These are phyloP conservation scores for Starmerella sirachaensis DNA, from an alignment of 805 yeast species.

Conservation along the genomic window DNA sequence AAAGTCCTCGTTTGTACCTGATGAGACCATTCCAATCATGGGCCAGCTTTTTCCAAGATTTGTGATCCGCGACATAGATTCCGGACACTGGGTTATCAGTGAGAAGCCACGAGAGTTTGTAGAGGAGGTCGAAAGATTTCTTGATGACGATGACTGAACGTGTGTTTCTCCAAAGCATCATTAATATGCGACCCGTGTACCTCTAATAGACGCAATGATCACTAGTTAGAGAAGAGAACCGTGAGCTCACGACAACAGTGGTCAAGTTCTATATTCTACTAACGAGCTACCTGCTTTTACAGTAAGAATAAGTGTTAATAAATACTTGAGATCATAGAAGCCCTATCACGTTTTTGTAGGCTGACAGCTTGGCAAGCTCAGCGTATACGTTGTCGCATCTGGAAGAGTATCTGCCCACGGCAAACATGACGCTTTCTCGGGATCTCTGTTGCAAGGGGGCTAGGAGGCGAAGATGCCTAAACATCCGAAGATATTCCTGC, in stretches of 20 bases:
- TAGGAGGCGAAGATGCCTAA: constrained; percentile 34
- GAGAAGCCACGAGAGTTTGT: constrained; percentile 76
- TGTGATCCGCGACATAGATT: constrained; percentile 57
- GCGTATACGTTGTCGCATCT: constrained; percentile 47
- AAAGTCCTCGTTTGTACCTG: constrained; percentile 65
- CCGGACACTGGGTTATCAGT: constrained; percentile 89
- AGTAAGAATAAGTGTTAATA: background rate
- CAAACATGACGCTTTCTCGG: constrained; percentile 36
- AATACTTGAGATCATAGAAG: constrained; percentile 14
- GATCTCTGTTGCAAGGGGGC: constrained; percentile 48
- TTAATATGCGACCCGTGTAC: too few relatives aligned
- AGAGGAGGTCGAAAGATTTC: constrained; percentile 47
- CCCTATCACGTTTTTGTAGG: constrained; percentile 32
- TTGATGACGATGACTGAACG: constrained; percentile 30
- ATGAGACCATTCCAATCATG: constrained; percentile 61
- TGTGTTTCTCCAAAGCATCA: too few relatives aligned
- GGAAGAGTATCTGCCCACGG: constrained; percentile 39
- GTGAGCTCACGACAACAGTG: too few relatives aligned
- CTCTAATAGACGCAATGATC: too few relatives aligned
- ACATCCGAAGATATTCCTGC: constrained; percentile 29
- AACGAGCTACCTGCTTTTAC: background rate
- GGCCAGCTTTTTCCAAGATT: constrained; percentile 71
- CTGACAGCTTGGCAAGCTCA: constrained; percentile 37
- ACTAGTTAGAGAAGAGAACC: too few relatives aligned
- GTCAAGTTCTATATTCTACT: background rate